Base-by-base conservation (phyloP, 345 rosid genomes). In the Viola odorata region DNA sequence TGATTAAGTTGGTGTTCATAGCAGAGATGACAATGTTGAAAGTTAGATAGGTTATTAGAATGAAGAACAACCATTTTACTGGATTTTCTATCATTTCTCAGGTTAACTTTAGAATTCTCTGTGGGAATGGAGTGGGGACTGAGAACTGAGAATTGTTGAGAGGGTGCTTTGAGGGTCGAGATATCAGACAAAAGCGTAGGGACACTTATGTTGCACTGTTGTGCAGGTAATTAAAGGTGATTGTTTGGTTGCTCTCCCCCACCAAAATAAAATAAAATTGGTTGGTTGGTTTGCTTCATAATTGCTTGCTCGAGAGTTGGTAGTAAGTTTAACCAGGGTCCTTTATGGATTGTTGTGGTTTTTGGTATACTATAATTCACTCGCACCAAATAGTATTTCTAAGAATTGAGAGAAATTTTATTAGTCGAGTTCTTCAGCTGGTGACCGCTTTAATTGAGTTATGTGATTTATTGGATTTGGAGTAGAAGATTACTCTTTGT, bases 81-180 rank as follows among this genome's bases (percentile, higher is more conserved):
- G 56, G 56, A 58, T 49, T 75, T 72, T 59, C 74, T 50, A 75
- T 73, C 95, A 88, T 83, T 67, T n/a, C 60, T 65, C 10, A 38
- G 65, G 51, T 55, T 3, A 13, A 56, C 45, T 17, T 39, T 71
- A 41, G 16, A 45, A 16, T 7, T 10, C 47, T n/a, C 41, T 50
- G 9, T 0, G 57, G 49, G 17, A n/a, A 39, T 3, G 62, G 47
- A 59, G 55, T 3, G 49, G 44, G 5, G 50, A 42, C 8, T 42
- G 40, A 17, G 47, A 54, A 12, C 62, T 5, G 66, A 66, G 62
- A 45, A 54, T 37, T 50, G 41, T 41, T 42, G 62, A 23, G 64
- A 37, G 40, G 52, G 37, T 50, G 45, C 54, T 16, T 58, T 57
- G 44, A 57, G 51, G 60, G 53, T 53, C 53, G 37, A 80, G 66